Evolutionary conservation across 2,329 filamentous ascomycete genomes (phyloP), one percentile per base, ranked within the genome.

Genomic region (Anisogramma anomala): DNA sequence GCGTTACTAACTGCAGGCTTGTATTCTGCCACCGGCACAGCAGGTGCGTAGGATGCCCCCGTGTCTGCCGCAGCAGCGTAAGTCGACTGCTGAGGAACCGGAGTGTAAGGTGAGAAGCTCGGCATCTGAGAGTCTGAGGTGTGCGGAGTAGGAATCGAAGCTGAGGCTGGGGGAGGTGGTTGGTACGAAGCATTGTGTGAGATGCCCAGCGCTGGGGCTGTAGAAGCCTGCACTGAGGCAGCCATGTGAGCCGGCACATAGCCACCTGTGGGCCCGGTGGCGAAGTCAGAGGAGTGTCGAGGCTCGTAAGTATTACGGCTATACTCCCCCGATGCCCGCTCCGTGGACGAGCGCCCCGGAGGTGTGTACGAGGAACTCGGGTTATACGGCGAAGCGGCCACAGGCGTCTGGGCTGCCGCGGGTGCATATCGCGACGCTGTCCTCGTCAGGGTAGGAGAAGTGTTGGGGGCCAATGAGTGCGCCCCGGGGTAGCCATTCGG

Each of bases 361-460:
- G 57, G 56, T 13, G 52, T 50, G 39, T 56, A 58, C 14, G 54
- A 43, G 3, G 52, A 45, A 31, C 36, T 47, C 1, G 55, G 52
- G 31, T 55, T 53, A 39, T 57, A 55, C 1, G 55, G 39, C 28
- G 50, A 55, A 18, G 49, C 41, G 8, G 46, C 48, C 18, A 50
- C 45, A 17, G 55, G 54, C 3, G 51, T 42, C 4, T 60, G 58
- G 15, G 55, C 49, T 1, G 58, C 49, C 4, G 50, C 53, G 1
- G 71, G 68, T 1, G 69, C 64, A 50, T 74, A 74, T 27, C 69
- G 67, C n/a, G 72, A 72, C 7, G 60, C 57, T 30, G 67, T 66
- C 41, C 64, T 62, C 4, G 66, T 70, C 4, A 62, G 52, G 2
- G 63, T 55, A 37, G 61, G 53, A 2, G 63, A 54, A 19, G 63